These are phyloP conservation scores for Amoeboaphelidium protococcarum DNA, from an alignment of 371 early-diverging fungal species.

Conservation along the genomic window DNA sequence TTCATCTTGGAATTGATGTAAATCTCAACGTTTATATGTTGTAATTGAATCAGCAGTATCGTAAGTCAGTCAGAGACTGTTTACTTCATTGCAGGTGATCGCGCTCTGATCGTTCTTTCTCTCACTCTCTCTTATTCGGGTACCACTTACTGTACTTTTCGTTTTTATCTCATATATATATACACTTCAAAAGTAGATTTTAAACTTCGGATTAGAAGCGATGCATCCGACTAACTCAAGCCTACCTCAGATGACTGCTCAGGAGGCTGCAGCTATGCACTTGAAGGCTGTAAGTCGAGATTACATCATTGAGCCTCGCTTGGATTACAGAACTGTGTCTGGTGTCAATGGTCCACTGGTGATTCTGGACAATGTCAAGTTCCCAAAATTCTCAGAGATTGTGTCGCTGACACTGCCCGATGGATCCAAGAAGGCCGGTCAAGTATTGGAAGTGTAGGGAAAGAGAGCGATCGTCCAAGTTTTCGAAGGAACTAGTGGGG, in stretches of 20 bases:
- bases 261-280: constrained; percentile 20
- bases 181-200: too few relatives aligned
- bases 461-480: constrained; percentile 97
- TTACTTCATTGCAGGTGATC: too few relatives aligned
- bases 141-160: too few relatives aligned
- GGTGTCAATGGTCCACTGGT: constrained; percentile 99
- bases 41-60: too few relatives aligned
- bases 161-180: too few relatives aligned
- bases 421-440: constrained; percentile 84
- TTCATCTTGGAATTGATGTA: too few relatives aligned
- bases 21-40: too few relatives aligned
- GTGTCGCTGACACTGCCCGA: constrained; percentile 94
- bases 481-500: constrained; percentile 97
- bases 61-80: too few relatives aligned
- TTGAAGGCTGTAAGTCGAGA: constrained; percentile 59
- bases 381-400: constrained; percentile 95
- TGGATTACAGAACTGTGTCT: constrained; percentile 92
- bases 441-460: constrained; percentile 96
- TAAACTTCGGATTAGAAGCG: too few relatives aligned
- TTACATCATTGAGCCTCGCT: constrained; percentile 60
- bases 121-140: too few relatives aligned
- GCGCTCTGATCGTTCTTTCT: too few relatives aligned
- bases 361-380: constrained; percentile 96
- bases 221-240: too few relatives aligned
- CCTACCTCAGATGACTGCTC: constrained; percentile 1